phyloP scores from a whole-genome alignment of 495 filamentous ascomycete species.

The Hypoxylon perforatum region DNA sequence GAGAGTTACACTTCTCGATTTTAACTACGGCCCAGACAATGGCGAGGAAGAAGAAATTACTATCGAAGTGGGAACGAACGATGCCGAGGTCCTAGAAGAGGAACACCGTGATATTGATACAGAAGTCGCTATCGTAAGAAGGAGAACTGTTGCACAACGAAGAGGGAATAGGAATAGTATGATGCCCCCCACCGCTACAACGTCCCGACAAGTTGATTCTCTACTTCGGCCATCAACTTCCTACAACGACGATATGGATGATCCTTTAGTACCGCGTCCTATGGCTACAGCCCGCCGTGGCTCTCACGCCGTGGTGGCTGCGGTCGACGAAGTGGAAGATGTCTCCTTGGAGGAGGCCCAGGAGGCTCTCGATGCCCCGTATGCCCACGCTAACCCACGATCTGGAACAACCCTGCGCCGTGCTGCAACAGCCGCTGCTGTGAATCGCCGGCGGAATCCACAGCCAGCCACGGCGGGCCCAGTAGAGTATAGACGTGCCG shows the following conservation, averaged over 20 bases:
- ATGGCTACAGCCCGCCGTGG: constrained; percentile 44
- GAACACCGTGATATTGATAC: constrained; percentile 80
- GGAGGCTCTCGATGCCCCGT: constrained; percentile 73
- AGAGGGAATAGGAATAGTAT: constrained; percentile 53
- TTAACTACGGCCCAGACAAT: constrained; percentile 68
- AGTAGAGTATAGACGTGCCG: constrained; percentile 65
- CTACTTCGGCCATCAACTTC: constrained; percentile 57
- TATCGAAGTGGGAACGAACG: constrained; percentile 79
- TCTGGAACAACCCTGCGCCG: constrained; percentile 79
- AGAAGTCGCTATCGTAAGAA: constrained; percentile 83
- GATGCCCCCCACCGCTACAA: constrained; percentile 48
- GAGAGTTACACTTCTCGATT: constrained; percentile 80
- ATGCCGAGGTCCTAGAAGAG: constrained; percentile 76
- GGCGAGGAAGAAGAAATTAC: constrained; percentile 66
- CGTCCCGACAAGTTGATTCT: constrained; percentile 53
- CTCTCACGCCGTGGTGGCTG: not conserved
- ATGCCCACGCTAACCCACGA: constrained; percentile 81
- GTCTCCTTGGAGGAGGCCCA: constrained; percentile 61
- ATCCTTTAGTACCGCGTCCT: constrained; percentile 55
- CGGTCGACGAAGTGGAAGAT: constrained; percentile 35
- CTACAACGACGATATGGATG: constrained; percentile 51
- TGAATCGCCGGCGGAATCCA: constrained; percentile 72
- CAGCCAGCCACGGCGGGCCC: constrained; percentile 50
- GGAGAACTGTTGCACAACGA: constrained; percentile 74
- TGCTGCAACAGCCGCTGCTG: constrained; percentile 80